A percentile compares a stretch with the other conserved stretches of the same genome.
These are phyloP conservation scores for Lupinus albus DNA, from an alignment of 306 rosid genomes.

Conservation along the genomic window DNA sequence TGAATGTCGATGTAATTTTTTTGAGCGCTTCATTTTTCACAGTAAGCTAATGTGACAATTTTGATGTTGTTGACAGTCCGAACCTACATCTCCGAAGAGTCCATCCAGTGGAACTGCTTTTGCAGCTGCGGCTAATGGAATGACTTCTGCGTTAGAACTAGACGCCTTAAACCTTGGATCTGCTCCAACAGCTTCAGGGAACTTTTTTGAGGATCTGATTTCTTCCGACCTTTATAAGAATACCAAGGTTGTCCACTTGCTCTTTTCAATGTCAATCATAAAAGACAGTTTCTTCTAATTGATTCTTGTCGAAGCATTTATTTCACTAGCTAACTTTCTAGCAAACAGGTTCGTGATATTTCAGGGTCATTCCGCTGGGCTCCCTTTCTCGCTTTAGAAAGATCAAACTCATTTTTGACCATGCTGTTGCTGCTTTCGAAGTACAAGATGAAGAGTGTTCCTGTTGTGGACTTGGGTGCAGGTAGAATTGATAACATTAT, in stretches of 20 bases:
- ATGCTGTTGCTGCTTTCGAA: conserved; percentile 88
- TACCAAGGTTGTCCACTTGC: conserved; percentile 57
- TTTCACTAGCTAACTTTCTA: conserved; percentile 29
- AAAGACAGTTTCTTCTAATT: neutral
- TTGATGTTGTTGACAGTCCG: conserved; percentile 58
- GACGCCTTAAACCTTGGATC: conserved; percentile 52
- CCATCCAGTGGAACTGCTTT: conserved; percentile 50
- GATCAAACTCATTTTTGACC: conserved; percentile 74
- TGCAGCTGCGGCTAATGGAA: conserved; percentile 53
- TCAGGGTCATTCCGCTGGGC: conserved; percentile 96
- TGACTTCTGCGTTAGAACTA: conserved; percentile 37
- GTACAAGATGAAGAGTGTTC: conserved; percentile 88
- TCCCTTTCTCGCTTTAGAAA: conserved; percentile 86
- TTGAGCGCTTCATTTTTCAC: conserved; percentile 20
- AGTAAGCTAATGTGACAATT: conserved; percentile 33
- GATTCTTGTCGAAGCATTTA: conserved; percentile 10
- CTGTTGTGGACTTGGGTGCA: conserved; percentile 74
- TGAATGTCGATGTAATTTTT: conserved; percentile 13
- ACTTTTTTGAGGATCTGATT: conserved; percentile 79
- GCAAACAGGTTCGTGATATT: conserved; percentile 75
- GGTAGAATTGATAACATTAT: conserved; percentile 74
- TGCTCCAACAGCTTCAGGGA: conserved; percentile 67
- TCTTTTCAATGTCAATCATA: neutral
- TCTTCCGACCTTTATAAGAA: conserved; percentile 75
- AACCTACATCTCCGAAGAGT: conserved; percentile 68